These are phyloP conservation scores for Trichoderma sp. DNA, from an alignment of 2,329 filamentous ascomycete genomes.

Conservation along the genomic window DNA sequence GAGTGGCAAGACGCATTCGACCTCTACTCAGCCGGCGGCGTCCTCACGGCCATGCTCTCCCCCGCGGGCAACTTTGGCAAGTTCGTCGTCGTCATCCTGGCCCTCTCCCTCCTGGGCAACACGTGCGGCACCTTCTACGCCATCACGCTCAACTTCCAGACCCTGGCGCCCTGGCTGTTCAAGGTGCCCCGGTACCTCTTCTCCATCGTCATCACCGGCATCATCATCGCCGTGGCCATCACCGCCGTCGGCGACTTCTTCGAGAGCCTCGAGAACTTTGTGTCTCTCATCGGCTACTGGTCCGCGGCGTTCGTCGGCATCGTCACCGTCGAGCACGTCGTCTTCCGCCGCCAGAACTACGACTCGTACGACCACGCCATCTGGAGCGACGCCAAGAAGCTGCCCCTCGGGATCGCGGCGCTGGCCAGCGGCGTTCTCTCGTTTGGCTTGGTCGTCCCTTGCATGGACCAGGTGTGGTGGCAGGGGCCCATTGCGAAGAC, in stretches of 20 bases:
- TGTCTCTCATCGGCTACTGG: constrained; percentile 62
- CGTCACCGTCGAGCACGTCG: constrained; percentile 50
- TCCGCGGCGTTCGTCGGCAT: constrained; percentile 58
- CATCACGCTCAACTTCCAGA: constrained; percentile 66
- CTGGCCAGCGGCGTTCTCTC: constrained; percentile 50
- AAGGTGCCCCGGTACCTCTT: constrained; percentile 61
- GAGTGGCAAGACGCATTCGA: constrained; percentile 59
- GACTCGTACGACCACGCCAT: constrained; percentile 49
- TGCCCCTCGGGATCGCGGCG: constrained; percentile 53
- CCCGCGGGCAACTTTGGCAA: constrained; percentile 63
- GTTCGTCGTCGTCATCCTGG: constrained; percentile 62
- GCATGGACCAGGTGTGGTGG: constrained; percentile 64
- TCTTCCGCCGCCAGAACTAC: constrained; percentile 51
- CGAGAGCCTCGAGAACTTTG: constrained; percentile 58
- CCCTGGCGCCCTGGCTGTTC: constrained; percentile 58
- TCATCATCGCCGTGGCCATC: constrained; percentile 62
- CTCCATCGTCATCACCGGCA: constrained; percentile 57
- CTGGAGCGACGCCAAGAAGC: constrained; percentile 50
- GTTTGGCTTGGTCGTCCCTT: constrained; percentile 58
- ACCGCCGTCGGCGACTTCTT: constrained; percentile 60
- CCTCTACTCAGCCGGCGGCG: constrained; percentile 57
- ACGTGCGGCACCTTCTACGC: constrained; percentile 62
- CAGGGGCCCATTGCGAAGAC: constrained; percentile 60
- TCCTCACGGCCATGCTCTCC: constrained; percentile 61
- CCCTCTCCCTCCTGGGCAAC: constrained; percentile 61